Conservation (phyloP, 140 eudicot genomes). For the Oenanthe javanica region DNA sequence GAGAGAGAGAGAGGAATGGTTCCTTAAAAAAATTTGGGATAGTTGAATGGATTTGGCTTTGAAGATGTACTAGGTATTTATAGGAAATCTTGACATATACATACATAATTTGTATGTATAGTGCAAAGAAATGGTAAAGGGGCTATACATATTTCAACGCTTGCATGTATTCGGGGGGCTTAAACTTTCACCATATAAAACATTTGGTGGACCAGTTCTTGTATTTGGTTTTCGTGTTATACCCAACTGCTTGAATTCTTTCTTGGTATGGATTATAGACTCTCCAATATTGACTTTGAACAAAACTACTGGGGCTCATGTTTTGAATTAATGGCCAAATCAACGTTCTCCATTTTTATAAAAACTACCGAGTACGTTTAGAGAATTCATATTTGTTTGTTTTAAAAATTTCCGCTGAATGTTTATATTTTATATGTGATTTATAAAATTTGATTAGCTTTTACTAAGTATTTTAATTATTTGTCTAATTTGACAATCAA, state of each 20-base stretch:
- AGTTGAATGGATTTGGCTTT: neutral
- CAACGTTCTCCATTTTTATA: neutral
- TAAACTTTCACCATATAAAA: neutral
- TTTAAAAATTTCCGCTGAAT: neutral
- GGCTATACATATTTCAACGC: neutral
- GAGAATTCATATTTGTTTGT: neutral
- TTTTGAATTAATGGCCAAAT: slow-evolving; percentile 1
- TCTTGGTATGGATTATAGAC: neutral
- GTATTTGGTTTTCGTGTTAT: neutral
- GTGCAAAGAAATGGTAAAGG: neutral
- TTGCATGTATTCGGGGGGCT: neutral
- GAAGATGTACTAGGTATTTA: neutral
- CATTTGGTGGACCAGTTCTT: neutral
- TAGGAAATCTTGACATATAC: neutral
- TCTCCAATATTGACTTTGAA: slow-evolving; percentile 4
- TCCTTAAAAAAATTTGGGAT: neutral
- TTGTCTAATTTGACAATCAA: too few relatives aligned
- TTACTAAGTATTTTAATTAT: too few relatives aligned
- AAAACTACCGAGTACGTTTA: neutral
- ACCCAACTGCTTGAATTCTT: neutral
- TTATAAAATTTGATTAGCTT: too few relatives aligned
- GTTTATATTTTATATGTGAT: too few relatives aligned
- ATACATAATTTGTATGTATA: neutral
- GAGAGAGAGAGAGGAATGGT: neutral
- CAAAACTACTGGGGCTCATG: neutral